These are phyloP conservation scores for Plasmodium adleri DNA, from an alignment of 169 alveolate genomes.

Conservation along the genomic window DNA sequence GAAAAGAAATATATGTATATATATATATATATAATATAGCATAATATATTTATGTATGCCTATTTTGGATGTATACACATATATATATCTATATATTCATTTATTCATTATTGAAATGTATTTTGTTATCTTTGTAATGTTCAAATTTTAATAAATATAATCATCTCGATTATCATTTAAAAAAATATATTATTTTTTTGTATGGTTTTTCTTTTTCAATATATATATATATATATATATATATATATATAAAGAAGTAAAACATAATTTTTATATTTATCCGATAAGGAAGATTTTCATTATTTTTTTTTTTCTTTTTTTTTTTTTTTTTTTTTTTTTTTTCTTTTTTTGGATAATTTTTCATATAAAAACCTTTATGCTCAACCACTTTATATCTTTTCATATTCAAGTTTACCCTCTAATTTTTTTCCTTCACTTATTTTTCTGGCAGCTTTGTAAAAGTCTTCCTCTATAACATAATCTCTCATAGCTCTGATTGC, in stretches of 20 bases:
- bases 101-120: not conserved
- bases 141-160: too few relatives aligned
- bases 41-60: constrained; percentile 11
- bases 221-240: too few relatives aligned
- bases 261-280: too few relatives aligned
- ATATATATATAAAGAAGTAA: too few relatives aligned
- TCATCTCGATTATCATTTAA: too few relatives aligned
- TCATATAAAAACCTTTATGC: not conserved
- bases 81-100: constrained; percentile 17
- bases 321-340: not conserved
- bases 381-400: constrained; percentile 81
- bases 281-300: too few relatives aligned
- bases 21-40: constrained; percentile 1
- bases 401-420: constrained; percentile 96
- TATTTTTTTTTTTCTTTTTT: not conserved
- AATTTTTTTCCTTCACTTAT: constrained; percentile 96
- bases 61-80: not conserved
- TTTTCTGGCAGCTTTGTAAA: constrained; percentile 97
- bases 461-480: constrained; percentile 98
- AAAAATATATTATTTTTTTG: too few relatives aligned
- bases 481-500: constrained; percentile 99
- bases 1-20: not conserved
- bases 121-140: too few relatives aligned
- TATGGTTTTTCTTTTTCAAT: too few relatives aligned
- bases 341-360: not conserved